These are phyloP conservation scores for Suhomyces sp. DNA, from an alignment of 805 yeast genomes.

Conservation along the genomic window DNA sequence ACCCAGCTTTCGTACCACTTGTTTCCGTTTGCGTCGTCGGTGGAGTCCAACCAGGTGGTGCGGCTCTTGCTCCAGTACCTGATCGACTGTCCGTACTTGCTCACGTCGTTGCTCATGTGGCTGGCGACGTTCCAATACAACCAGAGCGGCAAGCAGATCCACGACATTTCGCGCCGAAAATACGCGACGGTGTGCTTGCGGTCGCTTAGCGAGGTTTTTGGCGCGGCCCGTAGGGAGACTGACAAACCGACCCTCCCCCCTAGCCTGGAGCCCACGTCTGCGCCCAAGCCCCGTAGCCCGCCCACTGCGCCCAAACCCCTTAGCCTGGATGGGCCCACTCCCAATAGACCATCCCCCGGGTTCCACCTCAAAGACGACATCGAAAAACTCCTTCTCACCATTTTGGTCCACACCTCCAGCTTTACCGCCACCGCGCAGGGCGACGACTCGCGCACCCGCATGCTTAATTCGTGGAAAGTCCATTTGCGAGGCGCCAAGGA, in stretches of 20 bases:
- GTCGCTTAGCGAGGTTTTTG: conserved; percentile 18
- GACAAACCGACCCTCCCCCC: no score
- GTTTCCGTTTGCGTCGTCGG: conserved; percentile 37
- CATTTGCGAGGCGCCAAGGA: conserved; percentile 26
- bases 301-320: no score
- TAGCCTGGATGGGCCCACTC: neutral
- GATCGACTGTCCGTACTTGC: conserved; percentile 19
- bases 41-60: conserved; percentile 34
- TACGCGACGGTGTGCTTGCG: conserved; percentile 20
- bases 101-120: conserved; percentile 22
- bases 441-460: conserved; percentile 5
- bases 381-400: conserved; percentile 24
- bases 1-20: conserved; percentile 30
- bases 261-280: neutral
- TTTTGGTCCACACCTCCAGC: conserved; percentile 20
- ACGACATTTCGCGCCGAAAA: conserved; percentile 17
- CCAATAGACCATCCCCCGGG: no score
- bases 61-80: conserved; percentile 21
- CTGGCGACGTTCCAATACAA: conserved; percentile 27
- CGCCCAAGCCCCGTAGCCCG: conserved; percentile 8
- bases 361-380: conserved; percentile 10
- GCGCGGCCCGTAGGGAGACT: conserved; percentile 1
- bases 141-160: conserved; percentile 18
- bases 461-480: conserved; percentile 20
- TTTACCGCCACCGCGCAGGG: conserved; percentile 19